phyloP scores from a whole-genome alignment of 345 rosid species.

The Melaleuca alternifolia region DNA sequence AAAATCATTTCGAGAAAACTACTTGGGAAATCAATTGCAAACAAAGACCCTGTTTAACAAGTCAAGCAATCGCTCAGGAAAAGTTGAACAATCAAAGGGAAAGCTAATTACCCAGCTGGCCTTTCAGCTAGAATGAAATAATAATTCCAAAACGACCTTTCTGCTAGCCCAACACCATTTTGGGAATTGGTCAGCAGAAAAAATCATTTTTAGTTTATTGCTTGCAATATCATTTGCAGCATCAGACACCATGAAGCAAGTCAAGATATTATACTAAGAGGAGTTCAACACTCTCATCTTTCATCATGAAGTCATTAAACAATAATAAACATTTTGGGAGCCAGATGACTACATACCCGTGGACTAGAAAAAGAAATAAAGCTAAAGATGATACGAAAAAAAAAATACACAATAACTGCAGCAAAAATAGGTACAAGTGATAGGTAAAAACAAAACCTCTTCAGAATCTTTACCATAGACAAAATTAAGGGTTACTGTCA shows the following conservation, averaged over 20 bases:
- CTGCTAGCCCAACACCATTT: background rate
- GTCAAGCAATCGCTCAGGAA: background rate
- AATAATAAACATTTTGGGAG: background rate
- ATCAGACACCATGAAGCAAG: background rate
- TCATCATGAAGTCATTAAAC: background rate
- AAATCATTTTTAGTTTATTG: background rate
- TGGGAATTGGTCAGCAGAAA: background rate
- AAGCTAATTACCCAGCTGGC: background rate
- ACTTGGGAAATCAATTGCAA: background rate
- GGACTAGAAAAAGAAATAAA: background rate
- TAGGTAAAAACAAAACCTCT: background rate
- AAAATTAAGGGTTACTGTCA: background rate
- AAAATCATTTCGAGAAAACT: background rate
- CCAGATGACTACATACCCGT: background rate
- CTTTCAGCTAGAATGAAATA: background rate
- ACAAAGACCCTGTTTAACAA: background rate
- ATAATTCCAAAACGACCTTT: background rate
- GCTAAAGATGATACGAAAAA: background rate
- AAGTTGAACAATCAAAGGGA: background rate
- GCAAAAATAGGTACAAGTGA: background rate
- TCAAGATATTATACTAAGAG: background rate
- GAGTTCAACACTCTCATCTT: background rate
- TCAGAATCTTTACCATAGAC: background rate
- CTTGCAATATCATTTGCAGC: background rate
- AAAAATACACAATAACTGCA: background rate